Percentiles rank a stretch among this genome's conserved stretches.
phyloP scores from a whole-genome alignment of 139 green algal species.

The Haematococcus sp. region DNA sequence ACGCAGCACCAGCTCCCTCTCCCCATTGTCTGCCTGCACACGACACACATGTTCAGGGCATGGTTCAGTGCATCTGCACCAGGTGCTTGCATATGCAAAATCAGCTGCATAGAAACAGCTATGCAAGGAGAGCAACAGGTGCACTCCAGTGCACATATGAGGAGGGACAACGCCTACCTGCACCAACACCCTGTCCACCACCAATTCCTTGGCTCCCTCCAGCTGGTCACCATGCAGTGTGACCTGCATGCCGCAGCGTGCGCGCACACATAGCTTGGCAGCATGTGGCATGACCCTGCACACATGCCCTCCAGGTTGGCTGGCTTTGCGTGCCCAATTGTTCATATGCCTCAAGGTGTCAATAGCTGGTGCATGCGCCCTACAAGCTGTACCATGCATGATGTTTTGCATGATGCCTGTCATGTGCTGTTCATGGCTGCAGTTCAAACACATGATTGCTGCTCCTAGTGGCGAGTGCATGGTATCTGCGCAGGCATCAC shows the following conservation, averaged over 20 bases:
- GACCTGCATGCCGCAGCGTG: slow-evolving; percentile 18
- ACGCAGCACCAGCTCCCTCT: slow-evolving; percentile 30
- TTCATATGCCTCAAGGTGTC: background rate
- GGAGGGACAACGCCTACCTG: background rate
- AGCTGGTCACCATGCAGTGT: slow-evolving; percentile 24
- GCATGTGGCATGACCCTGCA: background rate
- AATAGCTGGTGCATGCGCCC: background rate
- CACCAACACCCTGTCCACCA: background rate
- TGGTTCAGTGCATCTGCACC: background rate
- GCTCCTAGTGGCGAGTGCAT: too few relatives aligned
- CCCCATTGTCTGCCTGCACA: slow-evolving; percentile 27
- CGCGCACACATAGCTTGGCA: too few relatives aligned
- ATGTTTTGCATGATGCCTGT: slow-evolving; percentile 1
- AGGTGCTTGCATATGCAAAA: slow-evolving; percentile 14
- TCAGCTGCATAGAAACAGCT: too few relatives aligned
- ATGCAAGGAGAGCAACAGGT: too few relatives aligned
- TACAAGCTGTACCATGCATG: background rate
- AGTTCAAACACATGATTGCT: too few relatives aligned
- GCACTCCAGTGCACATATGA: background rate
- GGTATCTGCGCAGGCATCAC: too few relatives aligned
- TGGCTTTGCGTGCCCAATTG: too few relatives aligned
- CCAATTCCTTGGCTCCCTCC: slow-evolving; percentile 19
- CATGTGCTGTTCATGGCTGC: too few relatives aligned
- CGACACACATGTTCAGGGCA: too few relatives aligned
- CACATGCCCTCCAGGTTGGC: too few relatives aligned